Base-by-base conservation (phyloP, 805 yeast species). In the Brettanomyces naardenensis region DNA sequence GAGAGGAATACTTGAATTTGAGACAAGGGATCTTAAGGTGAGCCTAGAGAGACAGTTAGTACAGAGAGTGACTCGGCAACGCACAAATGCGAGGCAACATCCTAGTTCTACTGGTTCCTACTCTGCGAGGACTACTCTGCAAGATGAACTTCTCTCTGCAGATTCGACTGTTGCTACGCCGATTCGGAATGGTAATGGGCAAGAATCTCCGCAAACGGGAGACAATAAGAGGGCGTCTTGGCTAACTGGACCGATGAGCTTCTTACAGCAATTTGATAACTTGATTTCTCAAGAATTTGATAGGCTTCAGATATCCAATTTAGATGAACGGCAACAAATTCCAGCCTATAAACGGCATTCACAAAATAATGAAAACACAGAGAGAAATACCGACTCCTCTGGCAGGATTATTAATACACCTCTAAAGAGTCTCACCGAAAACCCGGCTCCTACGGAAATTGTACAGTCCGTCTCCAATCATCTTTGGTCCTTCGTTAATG, bases 241-340 rank as follows among this genome's bases (percentile, higher is more conserved):
- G 58, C 50, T 59, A 28, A 56, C 75, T 3, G 77, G 71, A 47
- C 82, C 87, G 1, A 61, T 80, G 31, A 71, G 66, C 33, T 63
- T 79, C 36, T 65, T 81, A 33, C 85, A 78, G 46, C 85, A 78
- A 44, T 70, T 81, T 49, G 90, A 81, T 53, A 75, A 71, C 37
- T 63, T 78, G 56, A 61, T 81, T 23, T 85, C 76, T 50, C 71
- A 68, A 40, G 88, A 80, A 52, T 64, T 81, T 40, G 88, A 80
- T 45, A 75, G 69, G 44, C 58, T 70, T 19, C 61, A 68, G 30
- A 49, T 62, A 15, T 56, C 66, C 45, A 62, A 45, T 18, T 50
- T 44, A n/a, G n/a, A n/a, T n/a, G n/a, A n/a, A n/a, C n/a, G n/a
- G n/a, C n/a, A n/a, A n/a, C n/a, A n/a, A n/a, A n/a, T n/a, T n/a